Base-by-base conservation (phyloP, 2,329 filamentous ascomycete species). In the Penicillium fuscoglaucum region DNA sequence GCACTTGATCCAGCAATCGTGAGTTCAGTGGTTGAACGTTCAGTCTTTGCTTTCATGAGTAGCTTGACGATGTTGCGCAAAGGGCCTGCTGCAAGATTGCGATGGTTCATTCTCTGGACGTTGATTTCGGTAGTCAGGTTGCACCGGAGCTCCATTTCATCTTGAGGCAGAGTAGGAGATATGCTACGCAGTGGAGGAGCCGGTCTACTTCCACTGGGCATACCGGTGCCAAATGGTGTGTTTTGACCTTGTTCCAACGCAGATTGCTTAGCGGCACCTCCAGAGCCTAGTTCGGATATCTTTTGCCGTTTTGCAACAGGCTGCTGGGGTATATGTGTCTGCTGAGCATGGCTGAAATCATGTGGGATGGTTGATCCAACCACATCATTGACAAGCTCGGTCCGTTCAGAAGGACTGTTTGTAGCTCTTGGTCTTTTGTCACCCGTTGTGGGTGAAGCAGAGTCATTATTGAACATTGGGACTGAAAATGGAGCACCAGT, bases 111-210 rank as follows among this genome's bases (percentile, higher is more conserved):
- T 43, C 52, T 55, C 28, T 50, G 45, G 1, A 55, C 19, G 10
- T 55, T 55, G 10, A 55, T 55, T 19, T 55, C 52, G 10, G 21
- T 50, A 13, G 46, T 55, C 37, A 55, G 21, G 37, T 55, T 33
- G 43, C 52, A 55, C 10, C 45, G 45, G 9, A 55, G 26, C 37
- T 41, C 45, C 37, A 6, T 55, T 35, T 55, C 52, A n/a, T 53
- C 31, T 29, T 29, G 21, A n/a, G 4, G 17, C 17, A 47, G 17
- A 17, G 21, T 47, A 15, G 51, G 41, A 37, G 51, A 47, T 37
- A 47, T 13, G 28, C 41, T 47, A 9, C 40, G 40, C 17, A 12
- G 28, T 28, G 19, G 29, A 19, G 15, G 40, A 10, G 2, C 6
- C 17, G 2, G 21, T 10, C 10, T 19, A 31, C 28, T 35, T 33